Conservation (phyloP, 306 rosid species). For the Prunus kanzakura region DNA sequence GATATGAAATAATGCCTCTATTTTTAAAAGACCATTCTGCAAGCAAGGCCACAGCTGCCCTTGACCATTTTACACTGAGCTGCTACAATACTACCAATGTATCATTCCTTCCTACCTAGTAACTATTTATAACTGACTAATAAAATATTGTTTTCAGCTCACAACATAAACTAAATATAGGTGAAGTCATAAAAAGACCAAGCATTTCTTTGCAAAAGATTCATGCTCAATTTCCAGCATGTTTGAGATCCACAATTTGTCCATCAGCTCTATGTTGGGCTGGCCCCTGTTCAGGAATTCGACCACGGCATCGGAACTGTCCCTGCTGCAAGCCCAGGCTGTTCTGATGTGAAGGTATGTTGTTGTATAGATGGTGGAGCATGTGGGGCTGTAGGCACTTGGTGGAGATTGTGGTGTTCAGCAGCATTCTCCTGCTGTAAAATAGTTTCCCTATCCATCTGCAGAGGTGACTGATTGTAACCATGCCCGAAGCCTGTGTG, state of each 20-base stretch:
- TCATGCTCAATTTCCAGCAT: neutral
- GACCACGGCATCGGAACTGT: neutral
- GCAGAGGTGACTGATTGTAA: conserved; percentile 1
- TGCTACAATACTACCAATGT: neutral
- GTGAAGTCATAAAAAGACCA: neutral
- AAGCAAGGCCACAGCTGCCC: conserved; percentile 1
- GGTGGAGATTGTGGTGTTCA: neutral
- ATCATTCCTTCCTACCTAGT: neutral
- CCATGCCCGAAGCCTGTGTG: neutral
- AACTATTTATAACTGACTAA: neutral
- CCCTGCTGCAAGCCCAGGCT: neutral
- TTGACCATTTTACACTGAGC: neutral
- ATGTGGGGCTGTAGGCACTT: neutral
- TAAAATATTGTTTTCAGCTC: neutral
- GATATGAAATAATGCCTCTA: neutral
- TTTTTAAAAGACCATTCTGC: neutral
- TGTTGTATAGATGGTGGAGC: neutral
- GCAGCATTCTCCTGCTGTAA: neutral
- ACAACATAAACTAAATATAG: neutral
- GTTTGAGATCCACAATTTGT: neutral
- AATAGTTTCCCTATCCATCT: neutral
- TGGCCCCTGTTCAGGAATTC: neutral
- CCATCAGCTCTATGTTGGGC: neutral
- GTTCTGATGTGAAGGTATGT: neutral
- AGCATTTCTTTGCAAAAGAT: neutral